A percentile compares a stretch with the other conserved stretches of the same genome.
Evolutionary conservation across 169 alveolate species (phyloP).

Genomic region (Gregarina niphandrodes): DNA sequence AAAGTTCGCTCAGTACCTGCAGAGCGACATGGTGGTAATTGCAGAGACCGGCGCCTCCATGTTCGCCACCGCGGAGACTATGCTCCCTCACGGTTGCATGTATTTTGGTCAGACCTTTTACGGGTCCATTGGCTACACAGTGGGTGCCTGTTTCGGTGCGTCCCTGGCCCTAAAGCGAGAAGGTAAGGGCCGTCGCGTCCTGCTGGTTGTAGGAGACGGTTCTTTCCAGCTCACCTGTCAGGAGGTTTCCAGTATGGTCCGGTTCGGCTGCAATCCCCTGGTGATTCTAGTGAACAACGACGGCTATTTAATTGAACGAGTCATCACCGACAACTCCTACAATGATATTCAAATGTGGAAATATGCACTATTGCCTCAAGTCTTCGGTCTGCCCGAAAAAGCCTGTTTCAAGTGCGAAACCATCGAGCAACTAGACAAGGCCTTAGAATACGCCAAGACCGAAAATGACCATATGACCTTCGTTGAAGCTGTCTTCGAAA

Average conservation of each 20-base stretch:
- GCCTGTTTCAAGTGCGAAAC: no score
- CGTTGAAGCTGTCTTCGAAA: no score
- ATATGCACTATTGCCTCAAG: slow-evolving; percentile 11
- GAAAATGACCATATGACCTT: no score
- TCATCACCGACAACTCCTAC: slow-evolving; percentile 18
- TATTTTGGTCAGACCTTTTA: slow-evolving; percentile 22
- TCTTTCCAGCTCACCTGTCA: slow-evolving; percentile 29
- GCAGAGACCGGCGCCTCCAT: slow-evolving; percentile 27
- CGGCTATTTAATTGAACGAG: slow-evolving; percentile 28
- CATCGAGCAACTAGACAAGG: no score
- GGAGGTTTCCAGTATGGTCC: slow-evolving; percentile 23
- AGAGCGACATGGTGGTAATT: slow-evolving; percentile 10
- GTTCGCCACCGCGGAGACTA: slow-evolving; percentile 15
- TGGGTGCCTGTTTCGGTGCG: slow-evolving; percentile 24
- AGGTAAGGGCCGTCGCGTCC: slow-evolving; percentile 3
- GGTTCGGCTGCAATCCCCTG: slow-evolving; percentile 14
- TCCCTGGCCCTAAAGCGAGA: no score
- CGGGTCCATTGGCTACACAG: slow-evolving; percentile 30
- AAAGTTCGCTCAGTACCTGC: slow-evolving; percentile 15
- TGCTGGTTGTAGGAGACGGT: slow-evolving; percentile 28
- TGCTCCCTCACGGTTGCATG: slow-evolving; percentile 17
- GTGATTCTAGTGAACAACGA: slow-evolving; percentile 22
- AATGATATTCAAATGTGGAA: slow-evolving; percentile 26
- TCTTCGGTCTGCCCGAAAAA: no score
- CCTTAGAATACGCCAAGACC: not conserved